phyloP scores from a whole-genome alignment of 495 filamentous ascomycete genomes.

The Gamarada debralockiae region DNA sequence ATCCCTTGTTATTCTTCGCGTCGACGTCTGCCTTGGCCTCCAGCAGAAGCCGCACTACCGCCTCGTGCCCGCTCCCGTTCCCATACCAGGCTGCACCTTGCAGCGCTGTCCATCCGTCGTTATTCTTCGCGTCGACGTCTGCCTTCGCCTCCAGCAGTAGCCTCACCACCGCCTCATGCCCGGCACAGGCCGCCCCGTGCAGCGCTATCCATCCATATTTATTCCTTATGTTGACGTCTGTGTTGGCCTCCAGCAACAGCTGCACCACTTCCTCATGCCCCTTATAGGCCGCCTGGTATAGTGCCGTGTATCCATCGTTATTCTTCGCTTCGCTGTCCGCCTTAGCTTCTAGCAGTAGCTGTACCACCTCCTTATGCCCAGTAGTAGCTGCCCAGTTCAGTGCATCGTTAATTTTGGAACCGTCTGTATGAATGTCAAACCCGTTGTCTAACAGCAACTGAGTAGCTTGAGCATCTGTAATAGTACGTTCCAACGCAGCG shows the following conservation, averaged over 20 bases:
- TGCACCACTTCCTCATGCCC: slow-evolving; percentile 8
- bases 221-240: slow-evolving; percentile 1
- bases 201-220: neutral
- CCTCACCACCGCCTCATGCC: slow-evolving; percentile 7
- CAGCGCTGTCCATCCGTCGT: neutral
- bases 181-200: neutral
- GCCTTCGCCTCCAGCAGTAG: no score
- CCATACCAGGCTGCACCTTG: neutral
- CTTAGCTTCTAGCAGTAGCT: slow-evolving; percentile 27
- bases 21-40: no score
- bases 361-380: slow-evolving; percentile 15
- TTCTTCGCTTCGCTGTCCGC: slow-evolving; percentile 37
- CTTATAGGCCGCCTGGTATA: neutral
- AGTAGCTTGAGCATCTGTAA: no score
- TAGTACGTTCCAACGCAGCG: no score
- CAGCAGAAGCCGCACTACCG: no score
- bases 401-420: no score
- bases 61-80: slow-evolving; percentile 1
- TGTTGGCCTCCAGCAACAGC: neutral
- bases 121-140: no score
- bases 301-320: slow-evolving; percentile 13
- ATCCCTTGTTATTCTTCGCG: no score
- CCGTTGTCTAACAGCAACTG: no score
- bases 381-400: neutral
- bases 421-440: no score